Percentiles rank a stretch among this genome's conserved stretches.
Conservation (phyloP, 129 eudicot genomes). For the Deinandra increscens region DNA sequence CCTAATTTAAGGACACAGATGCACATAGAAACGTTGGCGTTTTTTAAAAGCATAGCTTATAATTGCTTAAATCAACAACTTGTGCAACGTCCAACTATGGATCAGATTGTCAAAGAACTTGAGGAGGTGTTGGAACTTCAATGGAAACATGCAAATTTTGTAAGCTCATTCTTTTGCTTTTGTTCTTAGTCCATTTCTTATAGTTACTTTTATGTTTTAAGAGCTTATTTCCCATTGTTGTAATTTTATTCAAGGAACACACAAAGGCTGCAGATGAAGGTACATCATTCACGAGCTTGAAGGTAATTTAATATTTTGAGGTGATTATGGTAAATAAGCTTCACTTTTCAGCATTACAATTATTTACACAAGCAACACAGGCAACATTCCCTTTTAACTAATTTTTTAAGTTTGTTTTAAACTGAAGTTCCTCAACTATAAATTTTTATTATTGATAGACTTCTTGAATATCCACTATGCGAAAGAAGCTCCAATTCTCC, state of each 20-base stretch:
- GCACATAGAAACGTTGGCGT: background rate
- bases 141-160: background rate
- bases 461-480: no score
- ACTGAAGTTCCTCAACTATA: no score
- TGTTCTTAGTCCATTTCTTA: background rate
- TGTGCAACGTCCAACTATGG: constrained; percentile 6
- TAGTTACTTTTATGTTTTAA: background rate
- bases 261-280: background rate
- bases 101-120: constrained; percentile 8
- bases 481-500: no score
- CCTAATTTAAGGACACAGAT: background rate
- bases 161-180: background rate
- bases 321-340: no score
- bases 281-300: background rate
- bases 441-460: no score
- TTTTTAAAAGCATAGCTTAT: background rate
- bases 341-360: no score
- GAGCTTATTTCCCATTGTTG: background rate
- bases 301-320: no score
- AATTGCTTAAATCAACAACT: background rate
- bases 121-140: constrained; percentile 7
- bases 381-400: no score
- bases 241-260: background rate
- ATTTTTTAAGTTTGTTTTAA: no score
- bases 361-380: no score